A percentile compares a stretch with the other conserved stretches of the same genome.
phyloP scores from a whole-genome alignment of 768 basidiomycete genomes.

The Gloeopeniophorella convolvens region DNA sequence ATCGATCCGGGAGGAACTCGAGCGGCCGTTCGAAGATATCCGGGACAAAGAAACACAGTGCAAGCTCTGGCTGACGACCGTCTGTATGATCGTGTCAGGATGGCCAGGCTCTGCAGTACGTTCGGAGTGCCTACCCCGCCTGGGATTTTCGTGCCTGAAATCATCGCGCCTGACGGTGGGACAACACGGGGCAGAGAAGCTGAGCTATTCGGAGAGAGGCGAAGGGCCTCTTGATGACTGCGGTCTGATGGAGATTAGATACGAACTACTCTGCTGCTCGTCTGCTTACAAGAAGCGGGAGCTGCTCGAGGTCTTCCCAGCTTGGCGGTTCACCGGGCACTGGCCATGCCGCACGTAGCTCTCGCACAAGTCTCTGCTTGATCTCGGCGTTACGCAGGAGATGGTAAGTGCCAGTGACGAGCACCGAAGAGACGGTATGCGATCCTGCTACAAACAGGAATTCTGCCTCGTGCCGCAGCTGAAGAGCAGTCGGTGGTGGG shows the following conservation, averaged over 20 bases:
- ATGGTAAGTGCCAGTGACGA: conserved; percentile 7
- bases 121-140: conserved; percentile 10
- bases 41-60: conserved; percentile 10
- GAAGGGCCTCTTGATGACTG: conserved; percentile 12
- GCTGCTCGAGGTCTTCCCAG: conserved; percentile 11
- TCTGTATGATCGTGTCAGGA: not conserved
- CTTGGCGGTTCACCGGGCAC: conserved; percentile 1
- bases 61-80: conserved; percentile 13
- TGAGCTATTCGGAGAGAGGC: not conserved
- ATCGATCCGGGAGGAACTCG: conserved; percentile 19
- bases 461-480: conserved; percentile 5
- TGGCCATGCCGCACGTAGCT: conserved; percentile 6
- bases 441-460: conserved; percentile 11
- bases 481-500: not conserved
- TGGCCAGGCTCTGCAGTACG: too few species aligned
- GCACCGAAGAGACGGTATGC: conserved; percentile 10
- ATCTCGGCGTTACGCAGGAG: conserved; percentile 1
- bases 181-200: conserved; percentile 11
- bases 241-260: conserved; percentile 3
- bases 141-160: conserved; percentile 6
- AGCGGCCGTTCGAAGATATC: conserved; percentile 14
- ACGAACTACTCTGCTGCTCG: too few species aligned
- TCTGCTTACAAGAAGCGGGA: conserved; percentile 11
- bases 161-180: conserved; percentile 7
- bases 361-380: conserved; percentile 4